Base-by-base conservation (phyloP, 1,284 basidiomycete species). In the Irpex rosettiformis region DNA sequence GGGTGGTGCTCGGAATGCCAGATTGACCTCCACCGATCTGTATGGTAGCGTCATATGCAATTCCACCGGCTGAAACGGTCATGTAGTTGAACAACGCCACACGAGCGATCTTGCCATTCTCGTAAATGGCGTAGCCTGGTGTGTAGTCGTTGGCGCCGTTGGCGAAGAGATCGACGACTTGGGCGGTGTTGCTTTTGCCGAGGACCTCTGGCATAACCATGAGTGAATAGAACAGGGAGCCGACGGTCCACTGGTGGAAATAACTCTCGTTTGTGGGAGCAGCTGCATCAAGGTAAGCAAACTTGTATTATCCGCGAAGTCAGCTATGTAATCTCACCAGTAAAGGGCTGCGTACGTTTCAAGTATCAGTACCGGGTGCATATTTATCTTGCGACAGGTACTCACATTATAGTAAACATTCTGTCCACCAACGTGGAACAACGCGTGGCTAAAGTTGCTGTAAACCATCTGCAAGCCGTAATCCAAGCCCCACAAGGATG, bases 361-460 rank as follows among this genome's bases (percentile, higher is more conserved):
- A 47, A 13, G 21, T 64, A 62, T 25, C 27, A 1, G 48, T 10
- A 24, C 4, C 3, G 22, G 22, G 43, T 1, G 18, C 22, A 24
- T 24, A 24, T 28, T 13, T 11, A 3, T 28, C 21, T 13, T 1
- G 13, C 16, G 28, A 11, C 22, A 8, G 2, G 8, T 28, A 72
- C 82, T 58, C 62, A 86, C 84, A 58, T 88, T 89, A 65, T 89
- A 89, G 65, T 77, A 84, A 2, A 81, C 85, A 64, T 79, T 81
- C 72, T 87, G 82, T 47, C 87, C 87, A 72, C 86, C 86, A 60
- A 88, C 75, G 64, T 88, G 86, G 60, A 88, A 73, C 63, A 86
- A 63, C 1, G 80, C 84, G 5, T 77, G 77, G 0, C 78, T 77
- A 65, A 88, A 87, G 67, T 86, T 86, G 58, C 72, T 72, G 63